These are phyloP conservation scores for Ettlia oleoabundans DNA, from an alignment of 139 green algal species.

Conservation along the genomic window DNA sequence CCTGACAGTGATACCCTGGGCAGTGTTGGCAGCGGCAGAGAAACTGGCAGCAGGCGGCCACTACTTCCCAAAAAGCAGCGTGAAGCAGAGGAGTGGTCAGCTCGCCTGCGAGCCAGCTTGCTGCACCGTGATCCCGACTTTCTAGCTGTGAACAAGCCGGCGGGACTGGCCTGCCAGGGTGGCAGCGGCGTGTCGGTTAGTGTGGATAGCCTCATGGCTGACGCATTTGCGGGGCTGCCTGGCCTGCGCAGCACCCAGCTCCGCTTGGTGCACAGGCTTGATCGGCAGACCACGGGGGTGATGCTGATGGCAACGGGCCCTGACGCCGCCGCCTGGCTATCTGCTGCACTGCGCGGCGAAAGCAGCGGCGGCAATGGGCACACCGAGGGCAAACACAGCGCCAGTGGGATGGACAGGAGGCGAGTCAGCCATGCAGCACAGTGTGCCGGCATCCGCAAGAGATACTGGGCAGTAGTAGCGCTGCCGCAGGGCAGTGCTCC, in stretches of 20 bases:
- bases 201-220: constrained; percentile 45
- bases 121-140: constrained; percentile 51
- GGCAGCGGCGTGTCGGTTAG: constrained; percentile 23
- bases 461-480: constrained; percentile 47
- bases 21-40: not conserved
- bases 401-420: not conserved
- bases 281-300: constrained; percentile 61
- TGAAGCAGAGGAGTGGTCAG: not conserved
- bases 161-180: constrained; percentile 66
- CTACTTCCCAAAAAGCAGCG: not conserved
- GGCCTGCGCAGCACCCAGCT: not conserved
- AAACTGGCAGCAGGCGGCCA: not conserved
- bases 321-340: constrained; percentile 62
- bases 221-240: constrained; percentile 12
- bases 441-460: not conserved
- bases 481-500: not conserved
- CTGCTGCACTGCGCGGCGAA: constrained; percentile 43
- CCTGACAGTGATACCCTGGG: not conserved
- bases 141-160: constrained; percentile 75
- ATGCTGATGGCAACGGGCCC: constrained; percentile 60
- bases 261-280: constrained; percentile 72
- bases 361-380: not conserved
- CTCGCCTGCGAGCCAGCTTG: constrained; percentile 26
- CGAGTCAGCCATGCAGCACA: not conserved
- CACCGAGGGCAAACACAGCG: not conserved